Base-by-base conservation (phyloP, 2,329 filamentous ascomycete species). In the Madurella mycetomatis region DNA sequence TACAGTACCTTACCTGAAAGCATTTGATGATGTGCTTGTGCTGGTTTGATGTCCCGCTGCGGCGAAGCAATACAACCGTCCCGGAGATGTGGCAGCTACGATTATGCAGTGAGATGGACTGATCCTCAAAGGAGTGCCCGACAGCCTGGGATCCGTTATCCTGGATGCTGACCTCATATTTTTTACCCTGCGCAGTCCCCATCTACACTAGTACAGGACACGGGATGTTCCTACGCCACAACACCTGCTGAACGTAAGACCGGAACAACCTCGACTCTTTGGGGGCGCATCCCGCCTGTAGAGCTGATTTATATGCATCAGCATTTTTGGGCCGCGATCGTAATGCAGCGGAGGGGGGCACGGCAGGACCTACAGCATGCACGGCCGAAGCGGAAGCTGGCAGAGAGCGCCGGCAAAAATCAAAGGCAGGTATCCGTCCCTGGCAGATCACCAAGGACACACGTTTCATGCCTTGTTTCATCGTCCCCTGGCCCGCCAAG, bases 391-490 rank as follows among this genome's bases (percentile, higher is more conserved):
- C 25, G 25, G 7, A 25, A 25, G 25, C 25, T 3, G 25, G 25
- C 25, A 25, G 25, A 7, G 7, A 25, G 7, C 41, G 46, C 34
- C 46, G 46, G 46, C 46, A 41, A 25, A 30, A 48, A 40, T 39
- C 32, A 47, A 40, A 12, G 37, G 40, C 16, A n/a, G 37, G 12
- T 32, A 5, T 19, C n/a, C 25, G 39, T 49, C 34, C 40, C 47
- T 42, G 47, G 34, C 18, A 45, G 30, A 47, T 46, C 42, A 30
- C n/a, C 41, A 45, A 37, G 34, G 34, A 37, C 4, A 37, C 34
- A 34, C 30, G 51, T 53, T 53, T 53, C 51, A 53, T 48, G 41
- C 42, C 44, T 16, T 41, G 49, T 51, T 51, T 51, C 45, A 44
- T 47, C 25, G 16, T 31, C n/a, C 45, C 37, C 51, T 52, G 18